phyloP scores from a whole-genome alignment of 257 asterid genomes.

The Plantago major region DNA sequence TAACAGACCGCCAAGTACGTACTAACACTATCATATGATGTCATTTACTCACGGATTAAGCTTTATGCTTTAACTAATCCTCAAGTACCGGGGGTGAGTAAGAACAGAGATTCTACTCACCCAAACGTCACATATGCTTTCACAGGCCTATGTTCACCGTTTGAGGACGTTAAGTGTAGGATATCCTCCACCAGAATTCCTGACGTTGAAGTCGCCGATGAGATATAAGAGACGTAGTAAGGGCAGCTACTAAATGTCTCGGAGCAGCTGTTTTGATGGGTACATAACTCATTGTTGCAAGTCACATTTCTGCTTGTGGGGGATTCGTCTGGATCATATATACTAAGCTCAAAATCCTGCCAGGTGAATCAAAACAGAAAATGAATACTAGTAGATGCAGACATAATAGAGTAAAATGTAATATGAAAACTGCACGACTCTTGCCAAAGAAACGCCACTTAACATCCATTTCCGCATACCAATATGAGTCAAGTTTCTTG shows the following conservation, averaged over 20 bases:
- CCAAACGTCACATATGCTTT: constrained; percentile 67
- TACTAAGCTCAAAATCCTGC: constrained; percentile 79
- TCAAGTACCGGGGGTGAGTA: constrained; percentile 1
- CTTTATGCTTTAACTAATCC: background rate
- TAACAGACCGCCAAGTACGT: background rate
- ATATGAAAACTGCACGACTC: no score
- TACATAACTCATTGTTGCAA: constrained; percentile 58
- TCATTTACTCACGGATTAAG: background rate
- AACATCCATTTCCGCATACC: no score
- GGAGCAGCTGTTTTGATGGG: constrained; percentile 39
- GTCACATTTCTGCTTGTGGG: constrained; percentile 68
- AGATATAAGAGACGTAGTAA: constrained; percentile 70
- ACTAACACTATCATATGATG: background rate
- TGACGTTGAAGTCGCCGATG: constrained; percentile 87
- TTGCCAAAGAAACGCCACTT: no score
- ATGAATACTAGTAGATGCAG: background rate
- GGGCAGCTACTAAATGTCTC: constrained; percentile 52
- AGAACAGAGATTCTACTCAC: constrained; percentile 41
- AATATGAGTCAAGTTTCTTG: no score
- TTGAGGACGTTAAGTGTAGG: constrained; percentile 57
- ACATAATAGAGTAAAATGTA: no score
- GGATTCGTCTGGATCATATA: constrained; percentile 56
- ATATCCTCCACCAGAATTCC: constrained; percentile 75
- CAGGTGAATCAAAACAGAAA: constrained; percentile 7
- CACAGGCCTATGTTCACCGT: constrained; percentile 34